phyloP scores from a whole-genome alignment of 176 grass and related monocot species.

The Tillandsia fasciculata region DNA sequence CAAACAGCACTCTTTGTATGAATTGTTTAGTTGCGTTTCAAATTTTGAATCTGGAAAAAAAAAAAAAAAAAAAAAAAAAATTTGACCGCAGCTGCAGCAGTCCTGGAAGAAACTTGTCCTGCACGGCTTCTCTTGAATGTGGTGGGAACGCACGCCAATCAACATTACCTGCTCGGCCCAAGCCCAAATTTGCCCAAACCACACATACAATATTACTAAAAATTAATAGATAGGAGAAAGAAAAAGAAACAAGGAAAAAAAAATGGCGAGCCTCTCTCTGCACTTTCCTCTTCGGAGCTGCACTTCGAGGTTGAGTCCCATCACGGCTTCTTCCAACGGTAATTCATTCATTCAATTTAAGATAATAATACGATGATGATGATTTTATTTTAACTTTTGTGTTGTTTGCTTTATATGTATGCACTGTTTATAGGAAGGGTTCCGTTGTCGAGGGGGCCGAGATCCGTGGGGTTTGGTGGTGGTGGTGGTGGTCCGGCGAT shows the following conservation, averaged over 20 bases:
- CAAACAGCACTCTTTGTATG: too few species aligned
- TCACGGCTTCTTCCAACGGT: not conserved
- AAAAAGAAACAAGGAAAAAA: not conserved
- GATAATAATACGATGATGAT: not conserved
- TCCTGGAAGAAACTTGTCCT: not conserved
- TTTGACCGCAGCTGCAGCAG: too few species aligned
- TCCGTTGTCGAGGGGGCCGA: not conserved
- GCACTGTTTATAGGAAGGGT: not conserved
- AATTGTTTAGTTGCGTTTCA: too few species aligned
- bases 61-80: too few species aligned
- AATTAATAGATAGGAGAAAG: not conserved
- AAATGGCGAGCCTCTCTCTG: not conserved
- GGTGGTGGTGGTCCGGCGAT: slow-evolving; percentile 52
- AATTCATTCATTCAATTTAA: not conserved
- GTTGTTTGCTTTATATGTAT: not conserved
- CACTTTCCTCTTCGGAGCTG: not conserved
- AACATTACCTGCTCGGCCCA: not conserved
- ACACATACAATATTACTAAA: not conserved
- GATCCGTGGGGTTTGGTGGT: slow-evolving; percentile 36
- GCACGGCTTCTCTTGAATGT: not conserved
- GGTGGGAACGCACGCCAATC: not conserved
- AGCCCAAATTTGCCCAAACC: not conserved
- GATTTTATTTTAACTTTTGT: not conserved
- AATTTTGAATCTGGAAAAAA: too few species aligned
- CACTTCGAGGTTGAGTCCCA: not conserved